Evolutionary conservation across 352 stramenopile species (phyloP), one percentile per base, ranked within the genome.

Genomic region (Pythium folliculosum): DNA sequence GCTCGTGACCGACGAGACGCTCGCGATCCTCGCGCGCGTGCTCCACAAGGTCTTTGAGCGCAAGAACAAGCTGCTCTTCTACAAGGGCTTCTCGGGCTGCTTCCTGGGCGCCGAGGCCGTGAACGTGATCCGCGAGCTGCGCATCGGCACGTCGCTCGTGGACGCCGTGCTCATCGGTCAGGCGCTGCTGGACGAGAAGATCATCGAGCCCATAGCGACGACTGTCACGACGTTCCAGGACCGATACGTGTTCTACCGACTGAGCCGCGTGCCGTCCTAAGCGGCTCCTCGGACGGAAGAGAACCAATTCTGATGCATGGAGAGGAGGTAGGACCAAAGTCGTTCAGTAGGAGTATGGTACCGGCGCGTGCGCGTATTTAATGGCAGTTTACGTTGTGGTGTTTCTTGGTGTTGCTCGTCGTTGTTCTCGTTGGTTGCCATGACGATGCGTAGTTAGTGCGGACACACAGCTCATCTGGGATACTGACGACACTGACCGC

Each of bases 21-120:
- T 95, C 16, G 71, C 75, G 8, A 73, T 92, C 47, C 37, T 94
- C 19, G 70, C 84, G 4, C 81, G 80, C 37, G 81, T 95, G 52
- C 72, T 95, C 38, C 78, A 88, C 74, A 91, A 89, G 57, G 77
- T 93, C 40, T 92, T 95, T 48, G 86, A 94, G 70, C 87, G 84
- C 70, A 95, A 91, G 69, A 94, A 94, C 81, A 95, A 95, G 58
- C 54, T 95, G 51, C 75, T 95, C 50, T 91, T 89, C 57, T 94
- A 95, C 81, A 95, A 95, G 76, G 86, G 88, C 70, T 86, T 88
- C 48, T 75, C 79, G 56, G 82, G 81, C 49, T 95, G 88, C 69
- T 95, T 95, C 68, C 74, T 94, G 22, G 88, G 88, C 21, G 85
- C 84, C 12, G 88, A 95, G 64, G 84, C 87, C 25, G 84, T 95